Conservation (phyloP, 352 stramenopile genomes). For the Saprolegnia parasitica region DNA sequence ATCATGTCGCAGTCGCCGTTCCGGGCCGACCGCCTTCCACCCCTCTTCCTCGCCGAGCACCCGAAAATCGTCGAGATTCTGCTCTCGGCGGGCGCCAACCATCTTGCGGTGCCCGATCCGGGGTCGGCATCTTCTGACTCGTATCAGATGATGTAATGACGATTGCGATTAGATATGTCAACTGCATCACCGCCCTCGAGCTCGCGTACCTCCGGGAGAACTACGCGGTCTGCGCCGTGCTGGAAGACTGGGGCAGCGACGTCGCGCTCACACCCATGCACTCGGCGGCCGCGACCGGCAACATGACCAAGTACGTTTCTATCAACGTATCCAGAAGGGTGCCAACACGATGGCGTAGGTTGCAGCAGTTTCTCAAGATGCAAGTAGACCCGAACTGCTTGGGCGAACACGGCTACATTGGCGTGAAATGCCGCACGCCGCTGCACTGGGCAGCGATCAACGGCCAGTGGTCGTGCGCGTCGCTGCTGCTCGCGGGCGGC, state of each 20-base stretch:
- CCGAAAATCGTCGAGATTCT: slow-evolving; percentile 72
- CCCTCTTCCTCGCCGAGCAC: slow-evolving; percentile 76
- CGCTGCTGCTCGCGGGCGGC: slow-evolving; percentile 52
- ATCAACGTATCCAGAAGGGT: neutral
- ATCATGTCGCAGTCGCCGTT: slow-evolving; percentile 70
- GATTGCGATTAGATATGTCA: slow-evolving; percentile 36
- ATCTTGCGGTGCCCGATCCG: slow-evolving; percentile 72
- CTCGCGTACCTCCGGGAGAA: slow-evolving; percentile 74
- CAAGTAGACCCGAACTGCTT: slow-evolving; percentile 73
- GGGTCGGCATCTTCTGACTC: slow-evolving; percentile 37
- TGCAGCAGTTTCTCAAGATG: slow-evolving; percentile 57
- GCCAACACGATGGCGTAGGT: slow-evolving; percentile 20
- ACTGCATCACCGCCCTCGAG: slow-evolving; percentile 80
- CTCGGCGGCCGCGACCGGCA: slow-evolving; percentile 62
- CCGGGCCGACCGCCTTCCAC: slow-evolving; percentile 58
- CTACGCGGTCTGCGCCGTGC: slow-evolving; percentile 69
- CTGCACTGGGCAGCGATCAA: slow-evolving; percentile 77
- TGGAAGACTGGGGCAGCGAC: slow-evolving; percentile 80
- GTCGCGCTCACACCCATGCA: slow-evolving; percentile 76
- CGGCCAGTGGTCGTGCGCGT: slow-evolving; percentile 49
- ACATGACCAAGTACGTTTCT: slow-evolving; percentile 36
- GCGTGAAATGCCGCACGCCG: slow-evolving; percentile 73
- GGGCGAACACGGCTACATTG: slow-evolving; percentile 72
- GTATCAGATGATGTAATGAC: neutral
- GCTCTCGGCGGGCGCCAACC: slow-evolving; percentile 59